phyloP scores from a whole-genome alignment of 2,329 filamentous ascomycete species.

The Ophiostoma triangulosporum region DNA sequence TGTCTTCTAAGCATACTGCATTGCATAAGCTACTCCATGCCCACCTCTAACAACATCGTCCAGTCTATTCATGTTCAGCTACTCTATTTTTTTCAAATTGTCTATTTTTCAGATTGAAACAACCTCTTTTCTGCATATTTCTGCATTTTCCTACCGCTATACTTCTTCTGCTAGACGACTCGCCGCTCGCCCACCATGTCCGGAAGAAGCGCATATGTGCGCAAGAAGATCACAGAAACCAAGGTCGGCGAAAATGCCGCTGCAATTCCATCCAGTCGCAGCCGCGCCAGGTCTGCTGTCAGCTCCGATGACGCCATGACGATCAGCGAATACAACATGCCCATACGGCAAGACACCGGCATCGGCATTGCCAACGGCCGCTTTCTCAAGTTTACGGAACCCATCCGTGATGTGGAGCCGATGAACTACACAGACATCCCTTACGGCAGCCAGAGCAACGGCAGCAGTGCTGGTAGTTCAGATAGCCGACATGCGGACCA shows the following conservation, averaged over 20 bases:
- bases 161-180: neutral
- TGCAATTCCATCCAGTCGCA: constrained; percentile 10
- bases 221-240: constrained; percentile 42
- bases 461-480: constrained; percentile 24
- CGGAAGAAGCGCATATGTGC: constrained; percentile 42
- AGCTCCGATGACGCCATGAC: constrained; percentile 28
- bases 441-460: constrained; percentile 22
- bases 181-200: constrained; percentile 31
- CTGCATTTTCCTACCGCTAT: neutral
- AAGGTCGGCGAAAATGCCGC: constrained; percentile 22
- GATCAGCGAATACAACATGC: constrained; percentile 25
- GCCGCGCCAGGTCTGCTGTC: constrained; percentile 24
- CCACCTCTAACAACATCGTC: neutral
- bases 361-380: constrained; percentile 30
- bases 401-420: constrained; percentile 21
- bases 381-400: constrained; percentile 32
- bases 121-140: neutral
- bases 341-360: constrained; percentile 26
- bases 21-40: neutral
- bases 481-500: constrained; percentile 21
- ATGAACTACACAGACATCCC: constrained; percentile 17
- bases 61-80: no score
- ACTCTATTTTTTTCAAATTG: neutral
- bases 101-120: neutral
- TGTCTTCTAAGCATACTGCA: neutral